Base-by-base conservation (phyloP, 495 filamentous ascomycete species). In the Massariosphaeria phaeospora region DNA sequence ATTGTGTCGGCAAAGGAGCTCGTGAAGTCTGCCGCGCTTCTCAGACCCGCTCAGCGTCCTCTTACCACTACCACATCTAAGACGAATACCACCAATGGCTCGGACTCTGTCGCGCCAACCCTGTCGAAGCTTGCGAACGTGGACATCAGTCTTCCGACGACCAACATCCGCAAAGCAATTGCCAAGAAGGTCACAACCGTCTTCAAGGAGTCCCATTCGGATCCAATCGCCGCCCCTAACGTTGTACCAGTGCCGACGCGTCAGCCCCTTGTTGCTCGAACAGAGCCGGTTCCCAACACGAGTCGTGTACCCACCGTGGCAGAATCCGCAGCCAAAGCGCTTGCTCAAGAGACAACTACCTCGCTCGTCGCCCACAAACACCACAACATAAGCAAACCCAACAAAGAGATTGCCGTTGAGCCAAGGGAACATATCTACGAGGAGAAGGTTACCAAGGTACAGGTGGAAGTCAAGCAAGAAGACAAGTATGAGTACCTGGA, bases 21-120 rank as follows among this genome's bases (percentile, higher is more conserved):
- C 33, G 31, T 64, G 43, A 84, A 79, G 65, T 50, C 74, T 18
- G 62, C 69, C 0, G 69, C 74, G 3, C 72, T 86, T 21, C 66
- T 79, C 11, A 78, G 80, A 53, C 84, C 84, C 2, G 80, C 84
- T 23, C 84, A 88, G 57, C 79, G 86, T 35, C 81, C 80, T 5
- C 56, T 78, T 34, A 79, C 62, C 1, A 48, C 41, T 7, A 38
- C 41, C 26, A 5, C 29, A n/a, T 29, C 25, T n/a, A 53, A 54
- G 60, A 9, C 21, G 3, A 57, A 44, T 36, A 31, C 48, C 8
- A 6, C 48, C 21, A 52, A 40, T 26, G 57, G 15, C 38, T 4
- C 12, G 20, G 29, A 45, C 1, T 20, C 30, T n/a, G 29, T 51
- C 1, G 49, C 48, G 5, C 49, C 59, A 1, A 20, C 59, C 7